Conservation (phyloP, 1,284 basidiomycete species). For the Chondrostereum purpureum region DNA sequence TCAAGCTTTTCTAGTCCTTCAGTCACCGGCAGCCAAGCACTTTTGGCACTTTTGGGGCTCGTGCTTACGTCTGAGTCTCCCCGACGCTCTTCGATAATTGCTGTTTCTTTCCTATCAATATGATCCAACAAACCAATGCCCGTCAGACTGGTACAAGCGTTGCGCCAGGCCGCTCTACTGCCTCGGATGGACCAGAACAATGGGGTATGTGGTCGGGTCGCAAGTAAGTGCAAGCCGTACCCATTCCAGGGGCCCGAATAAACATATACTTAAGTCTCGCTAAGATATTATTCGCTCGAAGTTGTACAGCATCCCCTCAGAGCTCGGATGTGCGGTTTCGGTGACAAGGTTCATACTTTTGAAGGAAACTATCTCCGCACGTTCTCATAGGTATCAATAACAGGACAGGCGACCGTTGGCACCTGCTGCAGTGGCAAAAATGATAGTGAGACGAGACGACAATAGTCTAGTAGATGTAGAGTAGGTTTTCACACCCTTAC, state of each 20-base stretch:
- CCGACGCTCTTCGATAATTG: too few species aligned
- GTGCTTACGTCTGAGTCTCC: too few species aligned
- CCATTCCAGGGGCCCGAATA: conserved; percentile 9
- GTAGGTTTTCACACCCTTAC: conserved; percentile 39
- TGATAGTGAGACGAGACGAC: conserved; percentile 65
- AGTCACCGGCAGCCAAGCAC: too few species aligned
- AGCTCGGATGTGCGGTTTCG: conserved; percentile 91
- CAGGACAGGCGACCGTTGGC: conserved; percentile 88
- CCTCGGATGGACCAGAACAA: conserved; percentile 33
- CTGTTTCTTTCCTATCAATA: conserved; percentile 23
- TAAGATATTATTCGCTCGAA: conserved; percentile 74
- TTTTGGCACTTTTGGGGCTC: too few species aligned
- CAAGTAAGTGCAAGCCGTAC: conserved; percentile 36
- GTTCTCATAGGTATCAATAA: conserved; percentile 9
- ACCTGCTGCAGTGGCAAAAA: conserved; percentile 81
- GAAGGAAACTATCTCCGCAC: conserved; percentile 5
- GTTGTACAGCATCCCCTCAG: conserved; percentile 83
- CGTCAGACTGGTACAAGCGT: conserved; percentile 27
- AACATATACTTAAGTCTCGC: conserved; percentile 8
- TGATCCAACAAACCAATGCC: conserved; percentile 57
- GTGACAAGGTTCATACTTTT: conserved; percentile 69
- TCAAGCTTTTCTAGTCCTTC: too few species aligned
- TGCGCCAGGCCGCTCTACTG: conserved; percentile 22
- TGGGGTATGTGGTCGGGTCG: conserved; percentile 57
- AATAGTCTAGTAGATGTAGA: conserved; percentile 68